Conservation (phyloP, 2,329 filamentous ascomycete genomes). For the Tolypocladium tundrense region DNA sequence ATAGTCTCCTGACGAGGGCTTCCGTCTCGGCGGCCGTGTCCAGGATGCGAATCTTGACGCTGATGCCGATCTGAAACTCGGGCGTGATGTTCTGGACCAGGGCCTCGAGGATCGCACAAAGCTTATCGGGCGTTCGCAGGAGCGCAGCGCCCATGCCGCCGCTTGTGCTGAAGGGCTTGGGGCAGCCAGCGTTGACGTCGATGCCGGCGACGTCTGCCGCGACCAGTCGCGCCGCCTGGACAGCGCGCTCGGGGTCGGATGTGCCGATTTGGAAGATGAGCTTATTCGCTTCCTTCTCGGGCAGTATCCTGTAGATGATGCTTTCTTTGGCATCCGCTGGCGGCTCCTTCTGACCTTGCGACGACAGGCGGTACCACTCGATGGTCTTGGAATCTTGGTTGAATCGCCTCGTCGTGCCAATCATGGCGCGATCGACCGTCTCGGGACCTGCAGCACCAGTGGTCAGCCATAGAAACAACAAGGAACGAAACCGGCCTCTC, state of each 20-base stretch:
- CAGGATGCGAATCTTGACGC: constrained; percentile 89
- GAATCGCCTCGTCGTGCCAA: constrained; percentile 69
- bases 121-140: constrained; percentile 70
- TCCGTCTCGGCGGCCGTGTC: constrained; percentile 68
- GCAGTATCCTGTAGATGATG: constrained; percentile 77
- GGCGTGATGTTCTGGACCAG: constrained; percentile 69
- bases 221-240: constrained; percentile 73
- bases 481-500: neutral
- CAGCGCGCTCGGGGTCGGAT: constrained; percentile 69
- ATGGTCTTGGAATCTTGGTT: constrained; percentile 71
- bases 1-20: constrained; percentile 64
- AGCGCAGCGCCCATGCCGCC: constrained; percentile 95
- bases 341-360: constrained; percentile 53
- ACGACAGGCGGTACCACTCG: constrained; percentile 72
- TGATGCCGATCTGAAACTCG: constrained; percentile 81
- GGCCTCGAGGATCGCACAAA: constrained; percentile 73
- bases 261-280: constrained; percentile 93
- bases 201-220: constrained; percentile 86
- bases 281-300: constrained; percentile 60
- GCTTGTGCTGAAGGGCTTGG: constrained; percentile 88
- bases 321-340: constrained; percentile 46
- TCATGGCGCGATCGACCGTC: constrained; percentile 84
- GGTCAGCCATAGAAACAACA: neutral
- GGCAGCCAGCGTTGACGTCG: constrained; percentile 96
- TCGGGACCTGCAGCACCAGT: constrained; percentile 57